A percentile compares a stretch with the other conserved stretches of the same genome.
phyloP scores from a whole-genome alignment of 2,329 filamentous ascomycete species.

The Rasamsonia emersonii region DNA sequence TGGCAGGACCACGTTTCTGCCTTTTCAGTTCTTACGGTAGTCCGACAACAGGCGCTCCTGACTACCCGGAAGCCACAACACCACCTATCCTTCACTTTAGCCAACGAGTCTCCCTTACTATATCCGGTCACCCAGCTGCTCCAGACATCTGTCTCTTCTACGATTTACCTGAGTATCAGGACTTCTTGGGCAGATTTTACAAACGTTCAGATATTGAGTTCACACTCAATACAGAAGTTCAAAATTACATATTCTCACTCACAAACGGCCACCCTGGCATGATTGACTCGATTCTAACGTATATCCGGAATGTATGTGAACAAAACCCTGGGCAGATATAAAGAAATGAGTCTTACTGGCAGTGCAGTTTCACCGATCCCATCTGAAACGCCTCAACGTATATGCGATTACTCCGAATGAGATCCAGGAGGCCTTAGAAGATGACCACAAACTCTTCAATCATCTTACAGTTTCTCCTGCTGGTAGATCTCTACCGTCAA shows the following conservation, averaged over 20 bases:
- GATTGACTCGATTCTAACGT: not conserved
- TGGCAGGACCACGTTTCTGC: not conserved
- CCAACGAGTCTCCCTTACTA: constrained; percentile 2
- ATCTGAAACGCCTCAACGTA: not conserved
- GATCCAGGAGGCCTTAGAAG: constrained; percentile 1
- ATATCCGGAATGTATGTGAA: not conserved
- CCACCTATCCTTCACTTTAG: not conserved
- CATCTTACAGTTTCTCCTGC: not conserved
- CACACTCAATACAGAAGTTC: not conserved
- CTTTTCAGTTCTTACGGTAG: constrained; percentile 5
- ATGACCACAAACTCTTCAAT: not conserved
- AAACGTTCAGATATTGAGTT: not conserved
- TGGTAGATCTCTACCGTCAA: not conserved
- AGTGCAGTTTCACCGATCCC: constrained; percentile 1
- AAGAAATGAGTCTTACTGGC: not conserved
- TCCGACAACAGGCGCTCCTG: not conserved
- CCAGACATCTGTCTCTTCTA: constrained; percentile 2
- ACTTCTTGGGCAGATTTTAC: constrained; percentile 1
- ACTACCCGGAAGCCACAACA: not conserved
- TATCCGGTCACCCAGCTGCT: not conserved
- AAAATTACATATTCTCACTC: constrained; percentile 2
- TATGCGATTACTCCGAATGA: not conserved
- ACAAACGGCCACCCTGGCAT: constrained; percentile 3
- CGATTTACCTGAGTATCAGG: not conserved
- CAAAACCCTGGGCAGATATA: not conserved